Base-by-base conservation (phyloP, 805 yeast genomes). In the Barnettozyma populi region DNA sequence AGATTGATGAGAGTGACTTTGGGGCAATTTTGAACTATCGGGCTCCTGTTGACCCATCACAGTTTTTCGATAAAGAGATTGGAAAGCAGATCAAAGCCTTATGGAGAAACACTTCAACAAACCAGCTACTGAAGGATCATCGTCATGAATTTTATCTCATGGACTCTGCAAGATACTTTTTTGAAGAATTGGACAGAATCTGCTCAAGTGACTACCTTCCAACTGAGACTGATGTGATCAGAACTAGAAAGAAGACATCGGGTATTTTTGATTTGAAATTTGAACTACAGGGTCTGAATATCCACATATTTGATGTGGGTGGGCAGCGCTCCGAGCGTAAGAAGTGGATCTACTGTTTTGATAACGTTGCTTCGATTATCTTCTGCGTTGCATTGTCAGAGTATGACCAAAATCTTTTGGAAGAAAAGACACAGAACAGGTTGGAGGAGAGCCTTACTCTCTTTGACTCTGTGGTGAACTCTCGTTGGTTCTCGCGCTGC, bases 301-400 rank as follows among this genome's bases (percentile, higher is more conserved):
- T 84, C 43, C 86, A 81, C 57, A 72, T 84, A 57, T 81, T 72
- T 60, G 97, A 90, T 65, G 97, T 90, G 42, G 97, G 97, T 53
- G 97, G 97, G 2, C 99, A 94, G 67, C 74, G 99, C 58, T 82
- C 95, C 3, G 99, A 94, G 70, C 81, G 99, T 46, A 87, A 86
- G 61, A 92, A 94, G 66, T 94, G 99, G 99, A 90, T 94, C 52
- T 95, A 94, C 67, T 88, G 96, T 62, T 94, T 94, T 59, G 96
- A 90, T 65, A 89, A 90, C 57, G 97, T 90, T 31, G 86, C 96
- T 0, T 73, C 86, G 41, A 84, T 90, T 44, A 87, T 90, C 50
- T 90, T 90, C 63, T 90, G 97, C 65, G 96, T 90, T 20, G 90
- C 97, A 0, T 67, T 90, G 46, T 82, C 92, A 2, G 97, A 90